phyloP scores from a whole-genome alignment of 2,329 filamentous ascomycete genomes.

The Sarocladium brachiariae region DNA sequence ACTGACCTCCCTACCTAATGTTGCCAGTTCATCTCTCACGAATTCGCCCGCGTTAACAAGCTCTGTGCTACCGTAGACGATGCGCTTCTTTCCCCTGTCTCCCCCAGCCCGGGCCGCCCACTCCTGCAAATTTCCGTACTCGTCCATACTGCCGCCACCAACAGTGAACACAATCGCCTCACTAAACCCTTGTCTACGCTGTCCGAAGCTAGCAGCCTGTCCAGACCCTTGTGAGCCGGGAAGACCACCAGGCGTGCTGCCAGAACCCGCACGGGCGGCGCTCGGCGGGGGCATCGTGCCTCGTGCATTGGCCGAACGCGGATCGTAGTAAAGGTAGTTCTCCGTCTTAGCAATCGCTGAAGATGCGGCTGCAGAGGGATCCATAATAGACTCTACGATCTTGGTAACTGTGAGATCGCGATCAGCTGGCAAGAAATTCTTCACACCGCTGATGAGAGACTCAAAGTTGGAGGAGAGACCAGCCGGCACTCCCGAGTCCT shows the following conservation, averaged over 20 bases:
- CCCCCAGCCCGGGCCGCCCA: conserved; percentile 78
- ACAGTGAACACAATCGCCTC: conserved; percentile 93
- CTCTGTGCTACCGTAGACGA: conserved; percentile 93
- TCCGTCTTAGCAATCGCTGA: conserved; percentile 95
- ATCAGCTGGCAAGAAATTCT: conserved; percentile 95
- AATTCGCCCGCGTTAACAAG: conserved; percentile 64
- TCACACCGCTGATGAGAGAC: conserved; percentile 89
- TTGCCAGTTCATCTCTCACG: conserved; percentile 56
- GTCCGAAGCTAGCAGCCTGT: conserved; percentile 79
- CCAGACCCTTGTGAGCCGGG: conserved; percentile 49
- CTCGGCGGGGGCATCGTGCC: conserved; percentile 84
- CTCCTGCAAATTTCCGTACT: conserved; percentile 95
- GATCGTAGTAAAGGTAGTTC: conserved; percentile 95
- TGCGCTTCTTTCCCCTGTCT: conserved; percentile 62
- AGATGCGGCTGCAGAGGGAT: conserved; percentile 80
- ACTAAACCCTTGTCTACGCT: conserved; percentile 79
- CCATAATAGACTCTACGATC: conserved; percentile 97
- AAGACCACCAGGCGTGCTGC: conserved; percentile 38
- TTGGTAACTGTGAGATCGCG: conserved; percentile 95
- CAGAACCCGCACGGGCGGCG: conserved; percentile 38
- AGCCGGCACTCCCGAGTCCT: conserved; percentile 74
- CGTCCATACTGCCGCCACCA: conserved; percentile 96
- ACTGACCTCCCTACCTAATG: conserved; percentile 51
- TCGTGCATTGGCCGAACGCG: conserved; percentile 83
- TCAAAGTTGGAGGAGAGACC: conserved; percentile 75